A percentile compares a stretch with the other conserved stretches of the same genome.
phyloP scores from a whole-genome alignment of 2,329 filamentous ascomycete species.

The Xylariaceae sp. region DNA sequence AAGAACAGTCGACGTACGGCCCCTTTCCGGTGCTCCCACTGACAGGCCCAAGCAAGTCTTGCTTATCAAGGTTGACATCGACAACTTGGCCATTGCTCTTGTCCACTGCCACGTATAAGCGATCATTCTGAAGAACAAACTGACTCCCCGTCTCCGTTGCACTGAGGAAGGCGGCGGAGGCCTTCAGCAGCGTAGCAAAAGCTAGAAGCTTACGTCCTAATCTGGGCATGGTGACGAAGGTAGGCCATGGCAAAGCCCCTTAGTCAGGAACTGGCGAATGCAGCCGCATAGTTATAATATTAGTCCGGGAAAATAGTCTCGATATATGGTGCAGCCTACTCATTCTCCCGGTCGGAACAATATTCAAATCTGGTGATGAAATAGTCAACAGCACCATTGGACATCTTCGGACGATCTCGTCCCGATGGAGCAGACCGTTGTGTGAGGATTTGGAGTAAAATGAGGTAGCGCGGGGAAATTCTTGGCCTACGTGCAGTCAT shows the following conservation, averaged over 20 bases:
- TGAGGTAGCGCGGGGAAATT: slow-evolving; percentile 3
- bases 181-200: slow-evolving; percentile 8
- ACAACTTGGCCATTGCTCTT: slow-evolving; percentile 45
- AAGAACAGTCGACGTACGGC: slow-evolving; percentile 69
- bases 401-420: slow-evolving; percentile 21
- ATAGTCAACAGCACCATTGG: background rate
- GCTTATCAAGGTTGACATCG: slow-evolving; percentile 44
- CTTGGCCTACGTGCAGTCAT: slow-evolving; percentile 9
- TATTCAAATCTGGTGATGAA: slow-evolving; percentile 3
- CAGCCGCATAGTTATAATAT: slow-evolving; percentile 5
- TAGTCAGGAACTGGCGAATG: background rate
- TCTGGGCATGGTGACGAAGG: slow-evolving; percentile 11
- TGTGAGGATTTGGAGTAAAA: slow-evolving; percentile 2
- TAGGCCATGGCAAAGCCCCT: background rate
- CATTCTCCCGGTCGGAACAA: slow-evolving; percentile 17
- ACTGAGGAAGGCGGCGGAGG: slow-evolving; percentile 19
- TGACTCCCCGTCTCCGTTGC: slow-evolving; percentile 16
- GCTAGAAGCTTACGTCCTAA: slow-evolving; percentile 12
- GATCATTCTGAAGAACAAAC: slow-evolving; percentile 26
- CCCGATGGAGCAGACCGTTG: slow-evolving; percentile 10
- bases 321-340: background rate
- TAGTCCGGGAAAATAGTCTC: slow-evolving; percentile 12
- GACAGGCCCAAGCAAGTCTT: slow-evolving; percentile 56
- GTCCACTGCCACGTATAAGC: slow-evolving; percentile 39
- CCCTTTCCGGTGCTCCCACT: slow-evolving; percentile 53